These are phyloP conservation scores for Termitomyces heimii DNA, from an alignment of 768 basidiomycete genomes.

Conservation along the genomic window DNA sequence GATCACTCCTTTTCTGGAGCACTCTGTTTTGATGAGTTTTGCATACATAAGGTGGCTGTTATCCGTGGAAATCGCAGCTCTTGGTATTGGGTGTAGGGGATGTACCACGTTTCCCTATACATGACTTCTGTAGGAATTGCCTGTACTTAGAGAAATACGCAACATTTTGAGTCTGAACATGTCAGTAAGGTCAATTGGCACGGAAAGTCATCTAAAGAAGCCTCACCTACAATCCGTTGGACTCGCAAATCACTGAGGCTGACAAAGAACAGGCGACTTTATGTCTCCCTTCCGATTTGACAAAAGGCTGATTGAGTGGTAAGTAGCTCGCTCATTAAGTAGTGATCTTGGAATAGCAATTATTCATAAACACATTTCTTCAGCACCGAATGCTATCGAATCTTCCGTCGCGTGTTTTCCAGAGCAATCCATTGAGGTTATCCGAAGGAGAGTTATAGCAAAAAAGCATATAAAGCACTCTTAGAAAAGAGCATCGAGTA, in stretches of 20 bases:
- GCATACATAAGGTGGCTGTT: no score
- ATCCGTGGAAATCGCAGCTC: not conserved
- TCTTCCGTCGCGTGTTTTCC: not conserved
- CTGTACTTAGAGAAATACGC: not conserved
- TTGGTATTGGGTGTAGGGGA: not conserved
- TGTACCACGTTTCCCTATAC: no score
- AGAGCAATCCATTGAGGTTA: not conserved
- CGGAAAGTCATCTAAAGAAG: no score
- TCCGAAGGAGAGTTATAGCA: not conserved
- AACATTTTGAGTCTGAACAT: not conserved
- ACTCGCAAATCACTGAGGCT: not conserved
- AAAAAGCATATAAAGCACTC: not conserved
- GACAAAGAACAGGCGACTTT: no score
- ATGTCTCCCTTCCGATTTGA: not conserved
- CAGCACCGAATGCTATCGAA: not conserved
- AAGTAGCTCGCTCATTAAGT: not conserved
- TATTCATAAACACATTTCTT: not conserved
- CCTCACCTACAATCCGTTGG: not conserved
- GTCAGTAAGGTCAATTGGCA: not conserved
- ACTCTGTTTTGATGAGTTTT: not conserved
- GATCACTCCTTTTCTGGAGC: not conserved
- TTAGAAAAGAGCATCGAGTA: not conserved
- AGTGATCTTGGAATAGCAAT: not conserved
- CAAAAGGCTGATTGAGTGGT: not conserved
- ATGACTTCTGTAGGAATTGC: not conserved